Conservation (phyloP, 306 rosid species). For the Vigna hirtella region DNA sequence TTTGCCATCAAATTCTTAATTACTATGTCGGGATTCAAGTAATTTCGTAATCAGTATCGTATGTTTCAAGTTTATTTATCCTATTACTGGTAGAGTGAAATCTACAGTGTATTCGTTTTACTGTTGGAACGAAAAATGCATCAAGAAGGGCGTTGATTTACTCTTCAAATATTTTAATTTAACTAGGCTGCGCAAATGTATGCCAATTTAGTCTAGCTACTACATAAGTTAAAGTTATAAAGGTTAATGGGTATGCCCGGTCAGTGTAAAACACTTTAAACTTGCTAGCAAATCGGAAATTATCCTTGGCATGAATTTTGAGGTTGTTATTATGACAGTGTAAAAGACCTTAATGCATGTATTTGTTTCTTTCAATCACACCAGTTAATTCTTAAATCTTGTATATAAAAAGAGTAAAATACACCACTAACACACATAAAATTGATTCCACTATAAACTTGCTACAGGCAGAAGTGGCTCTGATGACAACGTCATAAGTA, state of each 20-base stretch:
- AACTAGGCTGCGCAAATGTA: not conserved
- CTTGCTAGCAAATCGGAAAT: not conserved
- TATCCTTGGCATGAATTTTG: not conserved
- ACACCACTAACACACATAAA: not conserved
- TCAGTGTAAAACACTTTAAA: not conserved
- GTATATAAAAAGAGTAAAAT: not conserved
- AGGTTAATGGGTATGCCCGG: not conserved
- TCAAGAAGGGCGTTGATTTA: not conserved
- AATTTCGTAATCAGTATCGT: not conserved
- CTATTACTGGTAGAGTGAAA: not conserved
- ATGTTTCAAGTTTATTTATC: not conserved
- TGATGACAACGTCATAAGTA: slow-evolving; percentile 39
- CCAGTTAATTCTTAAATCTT: not conserved
- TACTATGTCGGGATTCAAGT: not conserved
- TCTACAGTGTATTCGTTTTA: not conserved
- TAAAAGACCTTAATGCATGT: not conserved
- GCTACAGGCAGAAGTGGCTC: slow-evolving; percentile 20
- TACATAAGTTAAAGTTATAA: not conserved
- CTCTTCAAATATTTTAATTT: not conserved
- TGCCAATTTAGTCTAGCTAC: too few species aligned
- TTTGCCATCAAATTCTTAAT: not conserved
- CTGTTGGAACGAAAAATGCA: not conserved
- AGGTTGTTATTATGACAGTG: not conserved
- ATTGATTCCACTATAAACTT: not conserved
- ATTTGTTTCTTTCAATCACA: not conserved